phyloP scores from a whole-genome alignment of 495 filamentous ascomycete species.

The Rusavskia elegans region DNA sequence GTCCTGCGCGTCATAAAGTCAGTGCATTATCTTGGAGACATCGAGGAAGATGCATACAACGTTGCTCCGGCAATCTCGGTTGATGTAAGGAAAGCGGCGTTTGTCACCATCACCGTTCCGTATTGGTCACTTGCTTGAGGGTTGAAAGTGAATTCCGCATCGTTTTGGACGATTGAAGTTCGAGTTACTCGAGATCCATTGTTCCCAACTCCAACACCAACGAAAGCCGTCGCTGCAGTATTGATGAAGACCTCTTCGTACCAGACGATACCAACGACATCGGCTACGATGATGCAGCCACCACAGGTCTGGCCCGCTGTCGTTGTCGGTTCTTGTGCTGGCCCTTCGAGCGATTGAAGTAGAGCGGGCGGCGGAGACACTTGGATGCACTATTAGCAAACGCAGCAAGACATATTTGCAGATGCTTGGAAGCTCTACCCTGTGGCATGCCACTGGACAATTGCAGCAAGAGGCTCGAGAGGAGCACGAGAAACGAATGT shows the following conservation, averaged over 20 bases:
- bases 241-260: constrained; percentile 14
- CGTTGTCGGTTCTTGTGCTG: background rate
- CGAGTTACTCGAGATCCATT: constrained; percentile 9
- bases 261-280: constrained; percentile 13
- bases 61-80: constrained; percentile 8
- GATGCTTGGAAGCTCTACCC: background rate
- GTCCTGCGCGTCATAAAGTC: constrained; percentile 1
- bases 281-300: constrained; percentile 10
- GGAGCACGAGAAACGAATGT: background rate
- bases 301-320: constrained; percentile 9
- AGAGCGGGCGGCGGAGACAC: constrained; percentile 1
- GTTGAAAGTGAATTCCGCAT: constrained; percentile 10
- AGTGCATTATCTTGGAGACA: background rate
- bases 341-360: constrained; percentile 2
- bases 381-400: background rate
- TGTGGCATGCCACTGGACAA: background rate
- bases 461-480: background rate
- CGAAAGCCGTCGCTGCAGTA: constrained; percentile 9
- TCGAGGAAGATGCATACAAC: constrained; percentile 5
- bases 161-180: constrained; percentile 9
- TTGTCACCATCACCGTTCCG: constrained; percentile 4
- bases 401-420: background rate
- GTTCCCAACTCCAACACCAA: constrained; percentile 3
- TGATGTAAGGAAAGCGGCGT: constrained; percentile 6
- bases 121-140: background rate